Percentiles rank a stretch among this genome's conserved stretches.
These are phyloP conservation scores for Pogostemon cablin DNA, from an alignment of 257 asterid species.

Conservation along the genomic window DNA sequence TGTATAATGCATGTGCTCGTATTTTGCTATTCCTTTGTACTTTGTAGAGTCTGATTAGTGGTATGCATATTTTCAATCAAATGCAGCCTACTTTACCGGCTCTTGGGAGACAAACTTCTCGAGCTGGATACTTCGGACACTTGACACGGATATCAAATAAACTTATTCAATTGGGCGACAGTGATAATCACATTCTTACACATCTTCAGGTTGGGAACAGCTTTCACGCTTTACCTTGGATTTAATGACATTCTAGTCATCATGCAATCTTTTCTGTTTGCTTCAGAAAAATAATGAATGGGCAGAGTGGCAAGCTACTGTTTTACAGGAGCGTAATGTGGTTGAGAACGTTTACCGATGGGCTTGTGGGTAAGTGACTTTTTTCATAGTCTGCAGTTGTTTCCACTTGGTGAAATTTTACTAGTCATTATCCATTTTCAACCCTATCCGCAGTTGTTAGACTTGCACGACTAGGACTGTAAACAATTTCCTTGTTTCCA, in stretches of 20 bases:
- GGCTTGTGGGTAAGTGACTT: slow-evolving; percentile 89
- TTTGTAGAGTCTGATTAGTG: slow-evolving; percentile 17
- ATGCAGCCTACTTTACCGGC: slow-evolving; percentile 75
- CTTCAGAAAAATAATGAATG: slow-evolving; percentile 76
- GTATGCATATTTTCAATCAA: slow-evolving; percentile 21
- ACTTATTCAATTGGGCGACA: slow-evolving; percentile 66
- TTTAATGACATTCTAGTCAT: neutral
- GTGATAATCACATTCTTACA: slow-evolving; percentile 45
- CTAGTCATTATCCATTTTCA: neutral
- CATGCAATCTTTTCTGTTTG: slow-evolving; percentile 28
- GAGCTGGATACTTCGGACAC: slow-evolving; percentile 85
- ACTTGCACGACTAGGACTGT: slow-evolving; percentile 16
- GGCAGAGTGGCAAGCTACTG: slow-evolving; percentile 75
- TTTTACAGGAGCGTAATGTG: slow-evolving; percentile 76
- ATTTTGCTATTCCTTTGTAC: neutral
- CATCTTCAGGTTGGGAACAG: slow-evolving; percentile 64
- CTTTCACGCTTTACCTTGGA: neutral
- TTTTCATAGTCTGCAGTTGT: slow-evolving; percentile 24
- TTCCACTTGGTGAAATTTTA: neutral
- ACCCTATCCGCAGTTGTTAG: slow-evolving; percentile 6
- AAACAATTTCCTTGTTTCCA: neutral
- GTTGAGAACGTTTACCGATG: slow-evolving; percentile 85
- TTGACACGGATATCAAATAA: slow-evolving; percentile 79
- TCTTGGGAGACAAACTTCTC: slow-evolving; percentile 58
- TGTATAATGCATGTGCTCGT: neutral